Percentiles rank a stretch among this genome's conserved stretches.
phyloP scores from a whole-genome alignment of 177 flowering plant genomes.

The Tripterygium wilfordii region DNA sequence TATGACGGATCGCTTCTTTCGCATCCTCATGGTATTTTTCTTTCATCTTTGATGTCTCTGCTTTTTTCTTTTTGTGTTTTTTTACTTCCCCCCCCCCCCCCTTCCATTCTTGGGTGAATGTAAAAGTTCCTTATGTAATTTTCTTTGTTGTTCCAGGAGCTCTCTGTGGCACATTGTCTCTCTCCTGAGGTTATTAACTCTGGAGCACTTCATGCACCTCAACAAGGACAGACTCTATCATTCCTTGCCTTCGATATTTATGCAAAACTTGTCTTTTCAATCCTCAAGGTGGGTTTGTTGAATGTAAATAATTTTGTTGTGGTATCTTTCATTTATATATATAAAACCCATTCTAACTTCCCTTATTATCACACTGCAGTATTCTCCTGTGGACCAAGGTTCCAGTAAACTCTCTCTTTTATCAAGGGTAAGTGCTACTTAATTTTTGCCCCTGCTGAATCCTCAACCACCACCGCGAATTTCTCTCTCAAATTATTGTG shows the following conservation, averaged over 20 bases:
- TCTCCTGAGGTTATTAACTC: slow-evolving; percentile 55
- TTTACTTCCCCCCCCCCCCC: too few relatives aligned
- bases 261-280: slow-evolving; percentile 69
- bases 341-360: too few relatives aligned
- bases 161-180: slow-evolving; percentile 76
- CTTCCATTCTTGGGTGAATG: too few relatives aligned
- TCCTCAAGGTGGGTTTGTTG: slow-evolving; percentile 71
- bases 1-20: slow-evolving; percentile 78
- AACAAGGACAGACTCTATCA: slow-evolving; percentile 51
- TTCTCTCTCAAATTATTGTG: too few relatives aligned
- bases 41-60: background rate
- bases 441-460: too few relatives aligned
- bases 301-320: too few relatives aligned
- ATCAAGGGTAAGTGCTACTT: slow-evolving; percentile 58
- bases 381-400: slow-evolving; percentile 58
- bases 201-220: slow-evolving; percentile 47
- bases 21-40: slow-evolving; percentile 50
- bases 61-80: too few relatives aligned
- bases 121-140: too few relatives aligned
- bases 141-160: slow-evolving; percentile 43
- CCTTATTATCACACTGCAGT: too few relatives aligned
- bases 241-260: slow-evolving; percentile 79
- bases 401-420: slow-evolving; percentile 55
- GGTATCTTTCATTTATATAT: too few relatives aligned
- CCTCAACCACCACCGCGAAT: too few relatives aligned